These are phyloP conservation scores for Sporothrix phasma DNA, from an alignment of 2,329 filamentous ascomycete genomes.

Conservation along the genomic window DNA sequence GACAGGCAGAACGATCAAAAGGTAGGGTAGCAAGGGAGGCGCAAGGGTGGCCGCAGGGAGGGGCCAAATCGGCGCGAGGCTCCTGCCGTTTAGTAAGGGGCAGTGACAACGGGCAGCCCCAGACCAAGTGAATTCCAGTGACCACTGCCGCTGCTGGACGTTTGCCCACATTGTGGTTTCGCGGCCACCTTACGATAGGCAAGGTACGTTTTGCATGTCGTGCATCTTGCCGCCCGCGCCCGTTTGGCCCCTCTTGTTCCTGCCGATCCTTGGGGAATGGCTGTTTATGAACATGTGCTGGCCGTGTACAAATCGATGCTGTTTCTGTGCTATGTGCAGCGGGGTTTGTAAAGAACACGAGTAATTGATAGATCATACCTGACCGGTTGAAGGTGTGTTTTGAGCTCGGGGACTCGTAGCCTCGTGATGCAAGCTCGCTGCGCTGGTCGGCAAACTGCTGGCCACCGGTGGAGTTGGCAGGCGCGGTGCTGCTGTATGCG, in stretches of 20 bases:
- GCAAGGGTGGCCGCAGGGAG: background rate
- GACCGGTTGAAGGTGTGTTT: conserved; percentile 26
- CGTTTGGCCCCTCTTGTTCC: background rate
- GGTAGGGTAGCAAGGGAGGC: background rate
- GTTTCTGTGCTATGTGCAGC: background rate
- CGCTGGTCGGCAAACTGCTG: conserved; percentile 29
- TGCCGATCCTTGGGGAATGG: background rate
- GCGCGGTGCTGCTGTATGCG: background rate
- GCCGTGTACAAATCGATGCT: background rate
- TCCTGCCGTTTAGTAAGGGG: background rate
- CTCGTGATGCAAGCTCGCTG: conserved; percentile 31
- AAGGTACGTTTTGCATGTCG: background rate
- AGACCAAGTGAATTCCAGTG: background rate
- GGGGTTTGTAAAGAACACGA: background rate
- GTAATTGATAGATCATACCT: conserved; percentile 20
- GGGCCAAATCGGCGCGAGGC: background rate
- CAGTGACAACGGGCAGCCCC: background rate
- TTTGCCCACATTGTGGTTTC: background rate
- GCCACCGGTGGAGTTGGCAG: conserved; percentile 19
- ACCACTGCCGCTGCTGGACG: background rate
- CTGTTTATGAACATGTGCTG: background rate
- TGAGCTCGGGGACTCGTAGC: conserved; percentile 23
- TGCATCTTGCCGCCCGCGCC: background rate
- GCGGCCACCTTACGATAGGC: background rate
- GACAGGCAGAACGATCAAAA: background rate